Evolutionary conservation across 768 basidiomycete genomes (phyloP), one percentile per base, ranked within the genome.

Genomic region (Chiua virens): DNA sequence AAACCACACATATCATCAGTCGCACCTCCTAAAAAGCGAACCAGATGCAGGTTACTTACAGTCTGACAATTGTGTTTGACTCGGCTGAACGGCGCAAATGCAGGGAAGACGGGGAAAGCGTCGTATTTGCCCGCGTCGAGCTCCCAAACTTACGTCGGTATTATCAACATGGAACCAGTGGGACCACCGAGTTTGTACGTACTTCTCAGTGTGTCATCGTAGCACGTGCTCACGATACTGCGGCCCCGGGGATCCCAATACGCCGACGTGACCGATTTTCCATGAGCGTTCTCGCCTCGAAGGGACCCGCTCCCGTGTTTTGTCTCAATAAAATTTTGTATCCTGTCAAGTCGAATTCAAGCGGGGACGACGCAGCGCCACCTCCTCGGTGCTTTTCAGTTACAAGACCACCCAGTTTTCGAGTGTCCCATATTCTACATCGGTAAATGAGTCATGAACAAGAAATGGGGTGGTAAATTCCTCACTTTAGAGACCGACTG

Each of bases 221-320:
- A 93, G 64, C 85, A 85, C 5, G 91, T 93, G 66, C 88, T 91
- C 42, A 92, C 83, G 53, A 93, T 83, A 45, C 80, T 75, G 23
- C 87, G 79, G 4, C 91, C 91, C 50, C 85, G 75, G 3, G 89
- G 81, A 66, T 92, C 89, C 91, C 91, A 93, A 58, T 86, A 92
- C 0, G 87, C 91, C 15, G 91, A 84, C 54, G 85, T 92, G 40
- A 83, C 87, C 15, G 87, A 87, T 64, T 89, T 88, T 50, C 80
- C 78, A 61, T 93, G 91, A 14, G 65, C 66, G 75, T 79, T 86
- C 59, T 86, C 82, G 3, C 75, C 86, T 5, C 87, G 82, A 25
- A 90, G 68, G 18, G 72, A 69, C 0, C 80, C 76, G 40, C 74
- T 72, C 8, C 86, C 88, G 28, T 69, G 65, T 54, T 75, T 75